Base-by-base conservation (phyloP, 1,284 basidiomycete species). In the Sporisorium reilianum region DNA sequence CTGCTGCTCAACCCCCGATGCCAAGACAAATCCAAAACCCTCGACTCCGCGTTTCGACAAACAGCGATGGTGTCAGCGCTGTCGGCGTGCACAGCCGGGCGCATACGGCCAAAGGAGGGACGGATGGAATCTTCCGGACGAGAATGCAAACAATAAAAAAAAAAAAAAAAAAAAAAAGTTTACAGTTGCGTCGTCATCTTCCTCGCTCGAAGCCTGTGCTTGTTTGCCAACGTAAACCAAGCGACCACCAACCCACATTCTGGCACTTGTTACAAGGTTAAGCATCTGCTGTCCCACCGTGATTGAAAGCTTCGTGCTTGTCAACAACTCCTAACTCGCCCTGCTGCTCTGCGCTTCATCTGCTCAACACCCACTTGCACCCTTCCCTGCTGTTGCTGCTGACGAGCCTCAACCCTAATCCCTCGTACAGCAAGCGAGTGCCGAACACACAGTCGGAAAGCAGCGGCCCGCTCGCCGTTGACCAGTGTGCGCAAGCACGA, bases 101-200 rank as follows among this genome's bases (percentile, higher is more conserved):
- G n/a, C n/a, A n/a, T n/a, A 23, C 26, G 26, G 20, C 14, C 7
- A n/a, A 5, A 30, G 12, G n/a, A 20, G 5, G 26, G 18, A 11
- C 46, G 46, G 54, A 25, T n/a, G 11, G 26, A 12, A 23, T 22
- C 36, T 52, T 52, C 32, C 57, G 57, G 50, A 60, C 57, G 57
- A 55, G 54, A 55, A 30, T 30, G 28, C n/a, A 30, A 30, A 30
- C 28, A 9, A 30, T 30, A 30, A 30, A 30, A 30, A 30, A n/a
- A n/a, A n/a, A n/a, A n/a, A n/a, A n/a, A n/a, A n/a, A n/a, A n/a
- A n/a, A n/a, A n/a, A n/a, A n/a, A n/a, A n/a, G n/a, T n/a, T n/a
- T n/a, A n/a, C n/a, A n/a, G n/a, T n/a, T n/a, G n/a, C n/a, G n/a
- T n/a, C n/a, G n/a, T n/a, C 28, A 9, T 30, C 28, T 30, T 9